A percentile compares a stretch with the other conserved stretches of the same genome.
phyloP scores from a whole-genome alignment of 441 rosid species.

The Aleurites moluccanus region DNA sequence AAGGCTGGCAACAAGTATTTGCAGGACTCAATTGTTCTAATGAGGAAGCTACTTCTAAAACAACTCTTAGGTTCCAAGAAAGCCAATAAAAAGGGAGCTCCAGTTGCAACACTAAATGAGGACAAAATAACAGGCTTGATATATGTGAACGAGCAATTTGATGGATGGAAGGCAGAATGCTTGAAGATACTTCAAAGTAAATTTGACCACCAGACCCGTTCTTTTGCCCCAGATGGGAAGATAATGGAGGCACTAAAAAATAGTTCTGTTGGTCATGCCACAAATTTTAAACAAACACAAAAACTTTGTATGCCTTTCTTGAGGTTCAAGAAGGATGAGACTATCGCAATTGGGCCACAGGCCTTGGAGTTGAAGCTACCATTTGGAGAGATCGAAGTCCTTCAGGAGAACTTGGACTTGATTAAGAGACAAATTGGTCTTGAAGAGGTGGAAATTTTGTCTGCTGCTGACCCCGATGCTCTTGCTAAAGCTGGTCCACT shows the following conservation, averaged over 20 bases:
- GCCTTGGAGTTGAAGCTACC: constrained; percentile 81
- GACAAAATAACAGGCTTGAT: constrained; percentile 57
- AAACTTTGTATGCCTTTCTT: constrained; percentile 89
- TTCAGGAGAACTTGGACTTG: constrained; percentile 65
- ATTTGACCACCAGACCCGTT: constrained; percentile 39
- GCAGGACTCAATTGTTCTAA: constrained; percentile 73
- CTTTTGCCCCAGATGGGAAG: constrained; percentile 63
- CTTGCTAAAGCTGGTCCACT: constrained; percentile 50
- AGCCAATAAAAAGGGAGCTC: constrained; percentile 57
- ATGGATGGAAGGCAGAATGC: constrained; percentile 92
- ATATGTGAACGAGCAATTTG: constrained; percentile 76
- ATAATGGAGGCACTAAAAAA: constrained; percentile 54
- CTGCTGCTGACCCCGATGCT: constrained; percentile 45
- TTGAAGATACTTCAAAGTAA: constrained; percentile 64
- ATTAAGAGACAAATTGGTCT: constrained; percentile 78
- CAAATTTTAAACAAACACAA: constrained; percentile 61
- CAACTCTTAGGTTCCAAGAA: constrained; percentile 66
- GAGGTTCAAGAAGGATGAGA: constrained; percentile 85
- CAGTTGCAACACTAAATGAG: constrained; percentile 44
- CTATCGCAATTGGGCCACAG: constrained; percentile 56
- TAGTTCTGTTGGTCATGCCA: constrained; percentile 53
- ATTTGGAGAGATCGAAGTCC: constrained; percentile 88
- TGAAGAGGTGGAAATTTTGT: constrained; percentile 60
- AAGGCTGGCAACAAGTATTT: constrained; percentile 84
- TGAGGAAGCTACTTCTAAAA: constrained; percentile 79